A percentile compares a stretch with the other conserved stretches of the same genome.
Evolutionary conservation across 495 filamentous ascomycete genomes (phyloP).

Genomic region (Cryomyces antarcticus): DNA sequence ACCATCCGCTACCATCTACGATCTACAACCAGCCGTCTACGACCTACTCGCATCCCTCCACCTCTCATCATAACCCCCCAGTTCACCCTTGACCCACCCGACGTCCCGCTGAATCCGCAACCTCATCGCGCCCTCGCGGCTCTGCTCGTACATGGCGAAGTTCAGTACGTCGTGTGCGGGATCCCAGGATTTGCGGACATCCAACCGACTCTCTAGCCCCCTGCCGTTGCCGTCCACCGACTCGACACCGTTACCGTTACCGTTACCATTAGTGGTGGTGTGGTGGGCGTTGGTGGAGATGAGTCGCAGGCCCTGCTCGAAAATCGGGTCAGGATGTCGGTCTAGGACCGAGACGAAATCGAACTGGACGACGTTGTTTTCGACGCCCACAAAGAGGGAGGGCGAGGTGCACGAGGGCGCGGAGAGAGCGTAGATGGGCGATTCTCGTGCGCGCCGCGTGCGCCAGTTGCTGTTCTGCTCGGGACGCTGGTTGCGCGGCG

Average conservation of each 20-base stretch:
- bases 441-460: conserved; percentile 14
- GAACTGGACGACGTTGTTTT: conserved; percentile 29
- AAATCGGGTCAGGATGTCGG: conserved; percentile 14
- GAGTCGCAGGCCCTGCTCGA: conserved; percentile 1
- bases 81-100: not conserved
- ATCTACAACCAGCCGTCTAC: too few relatives aligned
- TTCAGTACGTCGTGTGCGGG: conserved; percentile 9
- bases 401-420: conserved; percentile 33
- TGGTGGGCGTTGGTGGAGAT: not conserved
- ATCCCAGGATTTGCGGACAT: conserved; percentile 7
- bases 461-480: not conserved
- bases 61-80: not conserved
- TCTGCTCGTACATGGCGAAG: conserved; percentile 16
- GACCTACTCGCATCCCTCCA: not conserved
- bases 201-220: not conserved
- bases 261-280: not conserved
- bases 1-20: too few relatives aligned
- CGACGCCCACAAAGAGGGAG: conserved; percentile 36
- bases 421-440: conserved; percentile 38
- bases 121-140: conserved; percentile 4
- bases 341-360: conserved; percentile 29
- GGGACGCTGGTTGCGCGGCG: not conserved
- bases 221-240: conserved; percentile 1
- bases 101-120: conserved; percentile 12
- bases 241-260: not conserved